A percentile compares a stretch with the other conserved stretches of the same genome.
Evolutionary conservation across 306 rosid species (phyloP).

Genomic region (Lupinus albus): DNA sequence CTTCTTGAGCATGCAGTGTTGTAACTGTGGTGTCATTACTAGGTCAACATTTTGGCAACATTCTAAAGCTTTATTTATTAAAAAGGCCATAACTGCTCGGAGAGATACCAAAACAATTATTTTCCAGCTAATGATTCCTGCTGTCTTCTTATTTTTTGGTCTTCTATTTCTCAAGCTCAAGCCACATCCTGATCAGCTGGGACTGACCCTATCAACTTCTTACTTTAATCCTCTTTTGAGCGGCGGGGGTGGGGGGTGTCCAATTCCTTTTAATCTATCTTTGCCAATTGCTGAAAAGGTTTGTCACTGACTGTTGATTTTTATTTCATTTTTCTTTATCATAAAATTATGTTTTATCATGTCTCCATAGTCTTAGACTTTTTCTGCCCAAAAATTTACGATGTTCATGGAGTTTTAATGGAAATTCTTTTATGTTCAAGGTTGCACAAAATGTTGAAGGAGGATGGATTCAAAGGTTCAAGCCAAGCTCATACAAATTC

Average conservation of each 20-base stretch:
- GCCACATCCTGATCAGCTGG: slow-evolving; percentile 94
- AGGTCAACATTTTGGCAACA: slow-evolving; percentile 89
- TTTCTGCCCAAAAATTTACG: slow-evolving; percentile 26
- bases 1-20: slow-evolving; percentile 62
- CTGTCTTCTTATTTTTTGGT: slow-evolving; percentile 80
- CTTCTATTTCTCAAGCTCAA: slow-evolving; percentile 88
- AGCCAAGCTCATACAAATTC: slow-evolving; percentile 67
- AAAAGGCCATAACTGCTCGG: slow-evolving; percentile 89
- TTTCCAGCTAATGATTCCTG: slow-evolving; percentile 94
- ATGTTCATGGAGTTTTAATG: slow-evolving; percentile 36
- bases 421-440: slow-evolving; percentile 53
- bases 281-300: slow-evolving; percentile 86
- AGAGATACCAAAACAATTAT: slow-evolving; percentile 86
- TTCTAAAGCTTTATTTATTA: slow-evolving; percentile 77
- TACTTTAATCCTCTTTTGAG: slow-evolving; percentile 83
- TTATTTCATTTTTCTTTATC: slow-evolving; percentile 2
- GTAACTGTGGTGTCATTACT: slow-evolving; percentile 71
- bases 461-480: slow-evolving; percentile 76
- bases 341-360: slow-evolving; percentile 11
- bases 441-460: slow-evolving; percentile 69
- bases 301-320: slow-evolving; percentile 45
- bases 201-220: slow-evolving; percentile 82
- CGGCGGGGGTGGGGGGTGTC: slow-evolving; percentile 96
- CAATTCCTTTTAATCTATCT: slow-evolving; percentile 83
- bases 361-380: slow-evolving; percentile 14